Evolutionary conservation across 2,329 filamentous ascomycete genomes (phyloP).

Genomic region (Penicillium sp.): DNA sequence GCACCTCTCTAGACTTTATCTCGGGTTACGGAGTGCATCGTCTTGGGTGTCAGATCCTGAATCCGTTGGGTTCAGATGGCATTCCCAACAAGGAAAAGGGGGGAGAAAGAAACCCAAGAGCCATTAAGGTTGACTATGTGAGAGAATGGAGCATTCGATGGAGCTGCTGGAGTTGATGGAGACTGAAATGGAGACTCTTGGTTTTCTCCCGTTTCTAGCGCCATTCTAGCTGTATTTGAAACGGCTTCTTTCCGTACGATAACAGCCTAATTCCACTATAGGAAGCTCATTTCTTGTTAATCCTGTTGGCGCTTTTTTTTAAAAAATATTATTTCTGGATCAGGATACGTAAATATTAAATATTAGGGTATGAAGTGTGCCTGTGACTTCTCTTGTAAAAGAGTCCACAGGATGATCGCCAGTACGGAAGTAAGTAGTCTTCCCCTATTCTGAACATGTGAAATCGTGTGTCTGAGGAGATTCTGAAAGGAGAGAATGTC

Average conservation of each 20-base stretch:
- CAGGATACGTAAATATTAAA: not conserved
- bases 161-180: not conserved
- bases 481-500: not conserved
- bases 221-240: constrained; percentile 21
- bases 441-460: not conserved
- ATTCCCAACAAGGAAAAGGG: constrained; percentile 4
- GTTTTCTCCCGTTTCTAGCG: constrained; percentile 22
- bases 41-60: constrained; percentile 4
- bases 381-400: not conserved
- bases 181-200: not conserved
- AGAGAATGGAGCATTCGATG: not conserved
- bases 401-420: not conserved
- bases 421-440: not conserved
- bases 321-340: not conserved
- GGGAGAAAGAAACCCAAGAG: not conserved
- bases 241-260: constrained; percentile 15
- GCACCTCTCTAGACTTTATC: constrained; percentile 18
- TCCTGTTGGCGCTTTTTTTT: not conserved
- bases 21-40: not conserved
- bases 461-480: not conserved
- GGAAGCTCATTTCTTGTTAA: constrained; percentile 15
- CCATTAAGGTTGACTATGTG: constrained; percentile 7
- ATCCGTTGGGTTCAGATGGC: not conserved
- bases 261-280: constrained; percentile 13
- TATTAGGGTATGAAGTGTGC: not conserved